Evolutionary conservation across 23 red algal genomes (phyloP).

Genomic region (Chondrus crispus): DNA sequence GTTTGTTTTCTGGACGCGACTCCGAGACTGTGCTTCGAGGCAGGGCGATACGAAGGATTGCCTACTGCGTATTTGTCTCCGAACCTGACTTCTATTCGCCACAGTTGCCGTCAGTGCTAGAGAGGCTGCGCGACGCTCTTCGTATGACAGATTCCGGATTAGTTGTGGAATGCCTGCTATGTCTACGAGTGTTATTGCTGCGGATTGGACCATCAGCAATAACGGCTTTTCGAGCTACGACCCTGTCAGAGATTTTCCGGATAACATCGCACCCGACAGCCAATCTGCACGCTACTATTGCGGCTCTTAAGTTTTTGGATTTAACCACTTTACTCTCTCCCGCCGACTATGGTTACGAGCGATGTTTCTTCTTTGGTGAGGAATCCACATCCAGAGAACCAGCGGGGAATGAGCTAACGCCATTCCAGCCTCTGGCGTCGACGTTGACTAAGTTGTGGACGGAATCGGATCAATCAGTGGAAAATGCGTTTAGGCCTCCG

Average conservation of each 20-base stretch:
- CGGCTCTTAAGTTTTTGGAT: constrained; percentile 63
- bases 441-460: constrained; percentile 30
- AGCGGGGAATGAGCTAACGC: not conserved
- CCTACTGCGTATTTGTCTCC: constrained; percentile 54
- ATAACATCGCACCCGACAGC: constrained; percentile 15
- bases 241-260: constrained; percentile 60
- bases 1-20: constrained; percentile 58
- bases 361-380: constrained; percentile 65
- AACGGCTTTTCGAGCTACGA: constrained; percentile 61
- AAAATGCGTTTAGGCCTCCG: constrained; percentile 13
- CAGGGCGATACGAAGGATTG: constrained; percentile 56
- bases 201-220: constrained; percentile 55
- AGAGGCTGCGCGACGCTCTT: constrained; percentile 64
- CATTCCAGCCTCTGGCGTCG: constrained; percentile 31
- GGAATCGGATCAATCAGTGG: not conserved
- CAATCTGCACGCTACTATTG: constrained; percentile 41
- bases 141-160: constrained; percentile 39
- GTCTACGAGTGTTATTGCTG: constrained; percentile 61
- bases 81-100: constrained; percentile 55
- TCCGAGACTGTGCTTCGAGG: constrained; percentile 52
- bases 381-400: not conserved
- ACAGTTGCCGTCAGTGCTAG: constrained; percentile 49
- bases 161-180: constrained; percentile 46
- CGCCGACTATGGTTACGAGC: constrained; percentile 59
- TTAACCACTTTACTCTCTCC: constrained; percentile 58